A percentile compares a stretch with the other conserved stretches of the same genome.
Evolutionary conservation across 1,139 yeast genomes (phyloP).

Genomic region (Kazachstania sp.): DNA sequence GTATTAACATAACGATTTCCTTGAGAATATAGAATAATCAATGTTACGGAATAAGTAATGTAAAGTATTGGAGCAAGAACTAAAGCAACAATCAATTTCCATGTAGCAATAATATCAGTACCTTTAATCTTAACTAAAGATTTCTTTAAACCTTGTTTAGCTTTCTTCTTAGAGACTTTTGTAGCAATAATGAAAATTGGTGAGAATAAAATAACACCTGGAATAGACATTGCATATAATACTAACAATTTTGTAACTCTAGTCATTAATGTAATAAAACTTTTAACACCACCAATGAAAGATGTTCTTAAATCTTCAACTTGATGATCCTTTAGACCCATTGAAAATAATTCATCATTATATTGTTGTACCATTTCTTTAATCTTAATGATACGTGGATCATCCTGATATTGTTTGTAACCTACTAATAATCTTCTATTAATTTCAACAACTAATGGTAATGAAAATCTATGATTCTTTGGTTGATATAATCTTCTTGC

Average conservation of each 20-base stretch:
- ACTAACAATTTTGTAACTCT: constrained; percentile 48
- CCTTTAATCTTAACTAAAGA: constrained; percentile 88
- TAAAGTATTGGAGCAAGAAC: constrained; percentile 84
- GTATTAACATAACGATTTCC: constrained; percentile 8
- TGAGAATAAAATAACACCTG: constrained; percentile 75
- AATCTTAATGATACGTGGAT: constrained; percentile 56
- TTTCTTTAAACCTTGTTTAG: constrained; percentile 71
- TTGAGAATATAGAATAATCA: constrained; percentile 36
- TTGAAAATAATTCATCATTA: constrained; percentile 54
- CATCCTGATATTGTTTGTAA: constrained; percentile 62
- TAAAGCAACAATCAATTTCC: constrained; percentile 88
- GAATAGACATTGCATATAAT: constrained; percentile 58
- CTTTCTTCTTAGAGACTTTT: constrained; percentile 60
- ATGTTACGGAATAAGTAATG: constrained; percentile 64
- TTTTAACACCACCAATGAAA: constrained; percentile 39
- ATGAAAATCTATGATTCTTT: constrained; percentile 48
- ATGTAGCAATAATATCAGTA: constrained; percentile 86
- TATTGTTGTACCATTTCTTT: constrained; percentile 57
- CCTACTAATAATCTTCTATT: constrained; percentile 79
- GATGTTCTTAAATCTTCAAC: constrained; percentile 51
- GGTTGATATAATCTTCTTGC: constrained; percentile 85
- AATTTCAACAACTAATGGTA: constrained; percentile 81
- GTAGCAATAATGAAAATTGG: constrained; percentile 83
- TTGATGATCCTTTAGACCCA: constrained; percentile 83
- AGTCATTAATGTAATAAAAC: constrained; percentile 42